Evolutionary conservation across 2,329 filamentous ascomycete genomes (phyloP).

Genomic region (Ascochyta viciae-villosae): DNA sequence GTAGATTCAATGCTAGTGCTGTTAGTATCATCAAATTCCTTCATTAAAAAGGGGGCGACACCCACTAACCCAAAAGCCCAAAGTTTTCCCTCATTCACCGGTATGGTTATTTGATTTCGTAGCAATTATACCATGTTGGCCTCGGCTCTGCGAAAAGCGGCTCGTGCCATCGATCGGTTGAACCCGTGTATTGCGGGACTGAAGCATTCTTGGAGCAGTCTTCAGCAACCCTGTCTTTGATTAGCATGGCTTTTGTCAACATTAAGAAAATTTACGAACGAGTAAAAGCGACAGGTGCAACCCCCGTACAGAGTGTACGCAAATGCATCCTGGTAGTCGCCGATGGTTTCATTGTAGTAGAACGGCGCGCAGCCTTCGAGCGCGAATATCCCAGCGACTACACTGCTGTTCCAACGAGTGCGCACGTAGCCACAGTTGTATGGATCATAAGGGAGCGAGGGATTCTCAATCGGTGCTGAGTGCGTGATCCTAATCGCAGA

Average conservation of each 20-base stretch:
- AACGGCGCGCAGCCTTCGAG: constrained; percentile 1
- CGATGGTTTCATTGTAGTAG: constrained; percentile 13
- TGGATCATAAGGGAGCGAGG: neutral
- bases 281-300: constrained; percentile 13
- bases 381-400: constrained; percentile 8
- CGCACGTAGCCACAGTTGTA: constrained; percentile 18
- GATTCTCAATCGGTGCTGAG: neutral
- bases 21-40: too few species aligned
- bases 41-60: too few species aligned
- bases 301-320: constrained; percentile 16
- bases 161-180: constrained; percentile 15
- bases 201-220: constrained; percentile 1
- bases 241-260: neutral
- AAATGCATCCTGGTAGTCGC: constrained; percentile 12
- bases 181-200: constrained; percentile 7
- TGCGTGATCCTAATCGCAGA: neutral
- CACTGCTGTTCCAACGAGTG: constrained; percentile 13
- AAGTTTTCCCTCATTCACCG: neutral
- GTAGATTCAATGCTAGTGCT: too few species aligned
- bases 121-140: constrained; percentile 25
- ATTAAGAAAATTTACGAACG: neutral
- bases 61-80: neutral
- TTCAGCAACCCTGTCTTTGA: neutral
- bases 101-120: neutral
- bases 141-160: constrained; percentile 17